Evolutionary conservation across 2,329 filamentous ascomycete genomes (phyloP), one percentile per base, ranked within the genome.

Genomic region (Hypoxylon sp.): DNA sequence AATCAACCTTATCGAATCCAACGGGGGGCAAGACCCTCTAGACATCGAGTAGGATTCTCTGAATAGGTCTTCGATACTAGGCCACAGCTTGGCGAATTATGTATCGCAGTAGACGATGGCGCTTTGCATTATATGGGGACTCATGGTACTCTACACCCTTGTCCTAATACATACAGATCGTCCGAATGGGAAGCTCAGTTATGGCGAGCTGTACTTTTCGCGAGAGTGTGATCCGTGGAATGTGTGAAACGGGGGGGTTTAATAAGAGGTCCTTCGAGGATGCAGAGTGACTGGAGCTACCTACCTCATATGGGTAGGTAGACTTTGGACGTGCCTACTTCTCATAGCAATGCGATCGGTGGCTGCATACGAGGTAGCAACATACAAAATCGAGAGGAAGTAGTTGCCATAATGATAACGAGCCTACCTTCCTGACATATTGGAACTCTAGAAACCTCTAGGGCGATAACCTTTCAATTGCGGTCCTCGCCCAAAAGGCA

Each of bases 71-170:
- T 54, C 17, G 51, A 37, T 21, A 27, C 4, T 15, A 24, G 8
- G 31, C 15, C 8, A 1, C 42, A 8, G 17, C 31, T 24, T 17
- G 31, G 29, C 29, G 29, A 54, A 29, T 19, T 21, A 4, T n/a
- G 17, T 2, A 15, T 39, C 31, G 19, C 29, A 6, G 17, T 48
- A 11, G 48, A 48, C 8, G 51, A 62, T 42, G 39, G 10, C 15
- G 15, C 42, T n/a, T 21, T 24, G 21, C 13, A 19, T 47, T 55
- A 31, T 50, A 48, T 50, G 44, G 27, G 51, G 51, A 32, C 29
- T n/a, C 44, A 37, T 42, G 31, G 50, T 19, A 48, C 19, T 54
- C 27, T 54, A 29, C 24, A 35, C 24, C 29, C n/a, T 35, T 55
- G 19, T 27, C 31, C 11, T 32, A 31, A 55, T 50, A 31, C 15